phyloP scores from a whole-genome alignment of 2,329 filamentous ascomycete genomes.

The Xylariales sp. region DNA sequence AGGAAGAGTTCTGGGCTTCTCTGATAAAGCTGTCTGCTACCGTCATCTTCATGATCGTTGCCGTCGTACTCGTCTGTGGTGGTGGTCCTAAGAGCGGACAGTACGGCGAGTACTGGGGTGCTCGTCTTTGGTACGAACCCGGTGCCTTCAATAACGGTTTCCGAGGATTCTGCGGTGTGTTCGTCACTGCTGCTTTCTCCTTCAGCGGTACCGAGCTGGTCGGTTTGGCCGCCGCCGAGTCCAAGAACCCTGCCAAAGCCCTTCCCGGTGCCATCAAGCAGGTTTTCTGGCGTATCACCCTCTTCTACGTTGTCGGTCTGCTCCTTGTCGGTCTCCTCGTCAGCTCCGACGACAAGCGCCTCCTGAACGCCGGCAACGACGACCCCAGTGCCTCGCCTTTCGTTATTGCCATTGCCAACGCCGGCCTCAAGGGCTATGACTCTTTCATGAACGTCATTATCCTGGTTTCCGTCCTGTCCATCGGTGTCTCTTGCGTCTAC shows the following conservation, averaged over 20 bases:
- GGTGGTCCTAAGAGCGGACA: slow-evolving; percentile 49
- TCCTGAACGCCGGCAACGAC: slow-evolving; percentile 44
- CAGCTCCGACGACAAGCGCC: slow-evolving; percentile 36
- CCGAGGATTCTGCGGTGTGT: slow-evolving; percentile 66
- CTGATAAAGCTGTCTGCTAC: slow-evolving; percentile 54
- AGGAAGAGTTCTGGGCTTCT: slow-evolving; percentile 57
- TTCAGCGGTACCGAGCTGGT: slow-evolving; percentile 72
- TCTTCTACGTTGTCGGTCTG: slow-evolving; percentile 51
- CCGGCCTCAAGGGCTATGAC: slow-evolving; percentile 46
- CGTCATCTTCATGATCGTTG: slow-evolving; percentile 60
- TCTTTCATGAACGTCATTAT: slow-evolving; percentile 58
- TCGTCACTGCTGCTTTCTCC: slow-evolving; percentile 67
- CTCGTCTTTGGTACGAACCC: slow-evolving; percentile 43
- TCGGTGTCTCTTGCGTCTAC: slow-evolving; percentile 56
- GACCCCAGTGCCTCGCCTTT: slow-evolving; percentile 49
- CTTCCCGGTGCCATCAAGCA: slow-evolving; percentile 83
- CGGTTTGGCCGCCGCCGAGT: slow-evolving; percentile 70
- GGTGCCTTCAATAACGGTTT: slow-evolving; percentile 67
- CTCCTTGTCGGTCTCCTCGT: slow-evolving; percentile 48
- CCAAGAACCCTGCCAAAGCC: slow-evolving; percentile 63
- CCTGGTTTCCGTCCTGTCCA: slow-evolving; percentile 53
- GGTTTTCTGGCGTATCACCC: slow-evolving; percentile 55
- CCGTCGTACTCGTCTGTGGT: slow-evolving; percentile 53
- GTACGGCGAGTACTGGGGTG: slow-evolving; percentile 44
- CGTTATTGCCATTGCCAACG: slow-evolving; percentile 52